Base-by-base conservation (phyloP, 23 red algal genomes). In the Gracilaria caudata region DNA sequence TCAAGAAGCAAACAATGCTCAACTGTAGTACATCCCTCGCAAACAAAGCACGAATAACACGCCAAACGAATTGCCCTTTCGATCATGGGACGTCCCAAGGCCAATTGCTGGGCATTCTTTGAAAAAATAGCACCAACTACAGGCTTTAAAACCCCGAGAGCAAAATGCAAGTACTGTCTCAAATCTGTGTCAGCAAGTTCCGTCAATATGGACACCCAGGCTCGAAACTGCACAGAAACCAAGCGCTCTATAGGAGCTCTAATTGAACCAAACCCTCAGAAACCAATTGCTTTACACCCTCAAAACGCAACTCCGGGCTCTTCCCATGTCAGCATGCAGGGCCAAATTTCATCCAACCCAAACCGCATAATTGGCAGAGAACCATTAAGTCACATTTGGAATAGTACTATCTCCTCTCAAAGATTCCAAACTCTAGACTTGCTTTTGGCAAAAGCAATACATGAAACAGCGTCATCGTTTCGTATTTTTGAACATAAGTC, bases 401-500 rank as follows among this genome's bases (percentile, higher is more conserved):
- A 53, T 53, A 53, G 60, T 65, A 10, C 60, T 65, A 28, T 65
- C 60, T 32, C 14, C 10, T 29, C 26, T 34, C 2, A 77, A 43
- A 77, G 36, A 77, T 9, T 14, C 17, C 4, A 25, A 77, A 51
- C 19, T 9, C 11, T 77, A 14, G 72, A 77, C 45, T 28, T 77
- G 45, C 23, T 77, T 25, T 77, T 46, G 25, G 38, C 72, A 28
- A 44, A 51, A 47, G 72, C 28, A 35, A 35, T 77, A 39, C 72
- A 77, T 51, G 72, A 77, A 51, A 77, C 72, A 24, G 72, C 32
- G 9, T 12, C 35, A 77, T 34, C 72, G 9, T 77, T 46, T 77
- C 12, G 45, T 10, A 7, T 28, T 28, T 77, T 77, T 77, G 72
- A 77, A 8, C 38, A 77, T 28, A 28, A 44, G 25, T 19, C 45